Base-by-base conservation (phyloP, 148 eudicot genomes). In the Nyssa sinensis region DNA sequence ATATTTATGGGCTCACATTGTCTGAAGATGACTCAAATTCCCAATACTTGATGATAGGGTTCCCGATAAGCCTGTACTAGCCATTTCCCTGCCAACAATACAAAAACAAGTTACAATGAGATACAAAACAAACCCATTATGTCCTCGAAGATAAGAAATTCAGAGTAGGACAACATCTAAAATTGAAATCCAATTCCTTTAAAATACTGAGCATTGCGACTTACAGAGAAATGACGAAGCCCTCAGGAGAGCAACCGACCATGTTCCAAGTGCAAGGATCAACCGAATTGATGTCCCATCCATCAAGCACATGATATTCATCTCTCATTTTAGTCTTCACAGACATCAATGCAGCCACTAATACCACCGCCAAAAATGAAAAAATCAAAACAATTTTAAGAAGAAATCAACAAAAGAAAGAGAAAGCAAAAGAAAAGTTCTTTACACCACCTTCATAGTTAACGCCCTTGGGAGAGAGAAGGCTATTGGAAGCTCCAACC, bases 241-340 rank as follows among this genome's bases (percentile, higher is more conserved):
- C 92, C 69, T 94, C 93, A 55, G 81, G 9, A 63, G 98, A 90
- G 80, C 98, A 94, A 76, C 78, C 97, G 77, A 94, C 89, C 93
- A 92, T 87, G 83, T 86, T 83, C 98, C 98, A 94, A 80, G 97
- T 94, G 80, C 98, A 94, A 72, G 98, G 98, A 85, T 94, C 98
- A 60, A 94, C 98, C 55, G 98, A 94, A 73, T 94, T 89, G 6
- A 90, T 87, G 80, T 94, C 98, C 98, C 98, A 94, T 37, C 93
- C 95, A 75, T 88, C 84, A 71, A 94, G 90, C 67, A 90, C 91
- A 63, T 84, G 83, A 35, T 82, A 55, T 67, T 81, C 85, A 84
- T 90, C 94, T 73, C 57, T 80, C 95, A 94, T 87, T 74, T 86
- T 87, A 57, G 69, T 87, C 87, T 94, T 94, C 82, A 94, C 55